phyloP scores from a whole-genome alignment of 139 green algal species.

The Bryopsis sp. region DNA sequence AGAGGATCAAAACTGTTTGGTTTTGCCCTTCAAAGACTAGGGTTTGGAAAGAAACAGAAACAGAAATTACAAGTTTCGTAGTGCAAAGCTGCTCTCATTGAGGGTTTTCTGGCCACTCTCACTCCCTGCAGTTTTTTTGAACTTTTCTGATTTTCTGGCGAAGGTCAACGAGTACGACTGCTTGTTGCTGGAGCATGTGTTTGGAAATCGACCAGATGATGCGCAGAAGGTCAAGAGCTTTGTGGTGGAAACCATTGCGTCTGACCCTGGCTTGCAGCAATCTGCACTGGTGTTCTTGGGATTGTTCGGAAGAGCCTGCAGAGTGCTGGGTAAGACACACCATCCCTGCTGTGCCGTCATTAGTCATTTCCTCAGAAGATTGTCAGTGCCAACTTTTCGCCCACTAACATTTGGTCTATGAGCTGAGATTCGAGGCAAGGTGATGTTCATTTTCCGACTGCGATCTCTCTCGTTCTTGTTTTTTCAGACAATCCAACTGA shows the following conservation, averaged over 20 bases:
- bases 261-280: constrained; percentile 76
- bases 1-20: neutral
- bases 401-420: too few relatives aligned
- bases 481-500: neutral
- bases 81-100: too few relatives aligned
- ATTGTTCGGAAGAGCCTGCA: constrained; percentile 57
- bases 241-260: constrained; percentile 71
- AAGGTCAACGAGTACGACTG: constrained; percentile 58
- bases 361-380: too few relatives aligned
- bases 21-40: neutral
- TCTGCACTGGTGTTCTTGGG: constrained; percentile 75
- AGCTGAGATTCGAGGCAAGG: too few relatives aligned
- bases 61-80: too few relatives aligned
- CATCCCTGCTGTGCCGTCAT: too few relatives aligned
- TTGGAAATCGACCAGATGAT: constrained; percentile 59
- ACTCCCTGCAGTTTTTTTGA: too few relatives aligned
- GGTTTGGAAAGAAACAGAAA: neutral
- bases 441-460: too few relatives aligned
- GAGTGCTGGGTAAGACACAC: constrained; percentile 11
- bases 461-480: neutral
- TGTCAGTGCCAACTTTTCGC: too few relatives aligned
- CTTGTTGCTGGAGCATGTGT: constrained; percentile 60
- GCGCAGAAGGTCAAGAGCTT: constrained; percentile 49
- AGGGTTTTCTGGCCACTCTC: too few relatives aligned
- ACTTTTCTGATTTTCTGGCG: too few relatives aligned